These are phyloP conservation scores for Clavaria fumosa DNA, from an alignment of 768 basidiomycete genomes.

Conservation along the genomic window DNA sequence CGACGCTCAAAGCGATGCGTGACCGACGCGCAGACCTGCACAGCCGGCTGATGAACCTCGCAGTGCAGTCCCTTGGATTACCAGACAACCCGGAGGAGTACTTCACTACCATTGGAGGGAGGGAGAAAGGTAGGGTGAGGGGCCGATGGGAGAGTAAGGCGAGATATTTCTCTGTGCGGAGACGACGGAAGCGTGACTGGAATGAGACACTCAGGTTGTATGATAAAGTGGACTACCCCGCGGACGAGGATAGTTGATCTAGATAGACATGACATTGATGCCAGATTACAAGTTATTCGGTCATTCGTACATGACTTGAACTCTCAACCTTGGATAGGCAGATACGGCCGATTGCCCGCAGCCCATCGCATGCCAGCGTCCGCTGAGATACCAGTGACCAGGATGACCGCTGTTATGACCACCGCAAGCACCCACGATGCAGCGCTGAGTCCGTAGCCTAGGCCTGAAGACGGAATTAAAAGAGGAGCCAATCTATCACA, in stretches of 20 bases:
- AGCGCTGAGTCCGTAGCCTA: conserved; percentile 41
- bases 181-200: conserved; percentile 79
- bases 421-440: conserved; percentile 47
- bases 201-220: conserved; percentile 73
- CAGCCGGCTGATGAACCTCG: conserved; percentile 50
- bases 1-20: conserved; percentile 37
- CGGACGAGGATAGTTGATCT: conserved; percentile 23
- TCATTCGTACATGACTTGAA: too few species aligned
- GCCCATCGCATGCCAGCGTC: conserved; percentile 56
- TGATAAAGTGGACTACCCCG: conserved; percentile 71
- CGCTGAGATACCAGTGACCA: conserved; percentile 48
- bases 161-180: conserved; percentile 65
- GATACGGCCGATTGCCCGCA: conserved; percentile 59
- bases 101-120: conserved; percentile 42
- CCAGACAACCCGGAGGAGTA: conserved; percentile 55
- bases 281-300: background rate
- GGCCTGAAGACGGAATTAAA: conserved; percentile 24
- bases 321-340: conserved; percentile 19
- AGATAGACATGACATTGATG: background rate
- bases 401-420: conserved; percentile 34
- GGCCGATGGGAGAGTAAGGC: conserved; percentile 54
- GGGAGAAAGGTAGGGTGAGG: conserved; percentile 56
- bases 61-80: conserved; percentile 39
- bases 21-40: conserved; percentile 42
- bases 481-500: background rate